These are phyloP conservation scores for Suhomyces panamericanus DNA, from an alignment of 1,139 yeast genomes.

Conservation along the genomic window DNA sequence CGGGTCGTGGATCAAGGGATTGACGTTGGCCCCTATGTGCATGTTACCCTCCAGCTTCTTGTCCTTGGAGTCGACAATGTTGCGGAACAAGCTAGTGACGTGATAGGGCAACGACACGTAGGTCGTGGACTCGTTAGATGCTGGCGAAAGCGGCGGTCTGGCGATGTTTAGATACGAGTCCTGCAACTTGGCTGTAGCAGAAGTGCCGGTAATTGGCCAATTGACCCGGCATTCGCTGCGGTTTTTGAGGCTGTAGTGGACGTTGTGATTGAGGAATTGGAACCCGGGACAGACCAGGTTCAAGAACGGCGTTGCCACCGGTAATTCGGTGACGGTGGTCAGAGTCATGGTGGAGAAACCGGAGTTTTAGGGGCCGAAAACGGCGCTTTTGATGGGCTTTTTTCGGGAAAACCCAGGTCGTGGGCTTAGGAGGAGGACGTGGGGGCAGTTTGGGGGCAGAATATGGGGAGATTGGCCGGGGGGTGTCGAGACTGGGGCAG, in stretches of 20 bases:
- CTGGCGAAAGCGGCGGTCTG: constrained; percentile 35
- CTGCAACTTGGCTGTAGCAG: constrained; percentile 26
- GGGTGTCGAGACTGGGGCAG: neutral
- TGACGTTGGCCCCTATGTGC: constrained; percentile 57
- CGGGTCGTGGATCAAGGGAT: constrained; percentile 54
- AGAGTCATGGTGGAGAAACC: constrained; percentile 1
- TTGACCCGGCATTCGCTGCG: constrained; percentile 16
- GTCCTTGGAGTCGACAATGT: constrained; percentile 29
- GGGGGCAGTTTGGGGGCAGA: too few species aligned
- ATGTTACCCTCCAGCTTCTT: constrained; percentile 46
- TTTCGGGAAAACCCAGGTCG: neutral
- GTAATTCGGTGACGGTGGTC: constrained; percentile 17
- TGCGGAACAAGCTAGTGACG: constrained; percentile 33
- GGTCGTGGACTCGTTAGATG: constrained; percentile 40
- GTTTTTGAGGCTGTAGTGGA: constrained; percentile 29
- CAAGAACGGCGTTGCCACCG: constrained; percentile 33
- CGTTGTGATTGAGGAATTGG: constrained; percentile 34
- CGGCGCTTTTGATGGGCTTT: neutral
- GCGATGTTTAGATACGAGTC: constrained; percentile 38
- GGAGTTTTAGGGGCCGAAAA: neutral
- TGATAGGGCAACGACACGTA: constrained; percentile 47
- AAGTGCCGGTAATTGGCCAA: constrained; percentile 39
- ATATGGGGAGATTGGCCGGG: too few species aligned
- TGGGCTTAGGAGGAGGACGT: neutral
- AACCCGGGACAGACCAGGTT: constrained; percentile 45